A percentile compares a stretch with the other conserved stretches of the same genome.
phyloP scores from a whole-genome alignment of 805 yeast species.

The Saccharomycopsis sp. region DNA sequence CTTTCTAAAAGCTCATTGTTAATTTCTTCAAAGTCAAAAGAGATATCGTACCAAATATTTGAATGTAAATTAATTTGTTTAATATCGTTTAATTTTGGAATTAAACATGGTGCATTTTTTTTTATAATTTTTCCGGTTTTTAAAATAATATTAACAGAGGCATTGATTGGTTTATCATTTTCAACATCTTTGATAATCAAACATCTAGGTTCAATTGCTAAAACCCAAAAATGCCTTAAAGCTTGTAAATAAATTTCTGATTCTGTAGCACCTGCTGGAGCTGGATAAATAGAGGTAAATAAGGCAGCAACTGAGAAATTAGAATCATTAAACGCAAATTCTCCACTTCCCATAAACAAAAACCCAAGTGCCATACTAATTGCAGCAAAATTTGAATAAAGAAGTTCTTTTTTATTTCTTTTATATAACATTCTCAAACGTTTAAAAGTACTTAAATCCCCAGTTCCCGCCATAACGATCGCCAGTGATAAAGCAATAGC shows the following conservation, averaged over 20 bases:
- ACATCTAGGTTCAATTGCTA: constrained; percentile 74
- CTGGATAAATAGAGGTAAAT: constrained; percentile 68
- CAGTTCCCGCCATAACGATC: constrained; percentile 81
- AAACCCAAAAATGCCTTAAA: constrained; percentile 80
- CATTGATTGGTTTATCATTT: constrained; percentile 40
- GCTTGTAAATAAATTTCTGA: constrained; percentile 70
- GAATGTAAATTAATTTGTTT: constrained; percentile 35
- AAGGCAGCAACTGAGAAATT: constrained; percentile 59
- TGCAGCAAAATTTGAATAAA: constrained; percentile 68
- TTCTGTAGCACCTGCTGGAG: constrained; percentile 23
- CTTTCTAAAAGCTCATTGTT: constrained; percentile 24
- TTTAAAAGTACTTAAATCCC: constrained; percentile 70
- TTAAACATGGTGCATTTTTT: constrained; percentile 48
- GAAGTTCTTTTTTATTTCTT: constrained; percentile 29
- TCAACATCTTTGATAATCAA: constrained; percentile 65
- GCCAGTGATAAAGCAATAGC: constrained; percentile 55
- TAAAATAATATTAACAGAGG: constrained; percentile 28
- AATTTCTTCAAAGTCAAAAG: constrained; percentile 31
- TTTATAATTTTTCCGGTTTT: constrained; percentile 34
- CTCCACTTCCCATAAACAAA: constrained; percentile 87
- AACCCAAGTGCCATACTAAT: constrained; percentile 79
- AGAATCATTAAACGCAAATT: constrained; percentile 59
- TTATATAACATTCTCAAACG: constrained; percentile 65
- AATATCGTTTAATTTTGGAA: constrained; percentile 51
- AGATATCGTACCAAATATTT: constrained; percentile 45